phyloP scores from a whole-genome alignment of 2,329 filamentous ascomycete genomes.

The Graphilbum fragrans region DNA sequence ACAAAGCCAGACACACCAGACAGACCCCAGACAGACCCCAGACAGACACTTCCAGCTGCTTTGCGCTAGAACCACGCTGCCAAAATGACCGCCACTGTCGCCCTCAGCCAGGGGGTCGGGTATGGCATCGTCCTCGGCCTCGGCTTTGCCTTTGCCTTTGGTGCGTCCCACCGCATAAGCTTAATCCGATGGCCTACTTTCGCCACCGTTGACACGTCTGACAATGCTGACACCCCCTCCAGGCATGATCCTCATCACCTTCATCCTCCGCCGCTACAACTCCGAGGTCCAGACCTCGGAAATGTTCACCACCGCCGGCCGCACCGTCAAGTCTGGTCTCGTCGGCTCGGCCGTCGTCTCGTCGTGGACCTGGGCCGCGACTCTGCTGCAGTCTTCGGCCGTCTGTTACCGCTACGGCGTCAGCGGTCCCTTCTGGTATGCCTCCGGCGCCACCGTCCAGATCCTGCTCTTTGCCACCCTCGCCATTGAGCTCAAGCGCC shows the following conservation, averaged over 20 bases:
- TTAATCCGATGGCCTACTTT: too few relatives aligned
- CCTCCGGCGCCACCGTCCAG: slow-evolving; percentile 6
- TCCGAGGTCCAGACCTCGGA: slow-evolving; percentile 29
- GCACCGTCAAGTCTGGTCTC: slow-evolving; percentile 17
- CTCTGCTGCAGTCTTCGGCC: slow-evolving; percentile 21
- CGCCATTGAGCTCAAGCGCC: slow-evolving; percentile 30
- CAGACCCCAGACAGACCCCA: not conserved
- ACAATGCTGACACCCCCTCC: too few relatives aligned
- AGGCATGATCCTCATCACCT: slow-evolving; percentile 21
- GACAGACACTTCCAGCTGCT: not conserved
- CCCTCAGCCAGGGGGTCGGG: too few relatives aligned
- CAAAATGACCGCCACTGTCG: not conserved
- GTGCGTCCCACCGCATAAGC: too few relatives aligned
- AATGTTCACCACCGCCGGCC: slow-evolving; percentile 27
- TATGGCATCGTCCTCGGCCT: slow-evolving; percentile 33
- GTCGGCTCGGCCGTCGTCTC: slow-evolving; percentile 20
- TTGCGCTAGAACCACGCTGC: not conserved
- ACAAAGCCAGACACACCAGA: not conserved
- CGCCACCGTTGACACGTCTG: too few relatives aligned
- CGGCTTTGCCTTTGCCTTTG: slow-evolving; percentile 28
- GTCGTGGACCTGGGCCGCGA: slow-evolving; percentile 30
- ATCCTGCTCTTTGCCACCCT: slow-evolving; percentile 14
- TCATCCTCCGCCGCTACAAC: slow-evolving; percentile 32
- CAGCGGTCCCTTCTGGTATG: slow-evolving; percentile 12
- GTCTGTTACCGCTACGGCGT: slow-evolving; percentile 19